These are phyloP conservation scores for Hypoxylon perforatum DNA, from an alignment of 495 filamentous ascomycete species.

Conservation along the genomic window DNA sequence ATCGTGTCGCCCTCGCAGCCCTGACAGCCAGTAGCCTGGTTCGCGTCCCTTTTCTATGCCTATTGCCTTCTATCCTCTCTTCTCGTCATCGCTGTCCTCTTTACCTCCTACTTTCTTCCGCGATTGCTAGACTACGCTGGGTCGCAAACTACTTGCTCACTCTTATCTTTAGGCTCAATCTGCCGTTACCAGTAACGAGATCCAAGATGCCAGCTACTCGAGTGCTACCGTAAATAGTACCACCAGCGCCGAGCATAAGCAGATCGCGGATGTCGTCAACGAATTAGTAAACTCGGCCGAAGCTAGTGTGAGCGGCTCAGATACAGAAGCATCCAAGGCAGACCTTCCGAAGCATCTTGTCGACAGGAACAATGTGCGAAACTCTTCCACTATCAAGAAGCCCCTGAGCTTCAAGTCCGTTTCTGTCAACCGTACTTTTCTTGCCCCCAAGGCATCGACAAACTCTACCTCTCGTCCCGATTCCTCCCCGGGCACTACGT, in stretches of 20 bases:
- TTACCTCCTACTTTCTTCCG: neutral
- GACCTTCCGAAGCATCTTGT: constrained; percentile 61
- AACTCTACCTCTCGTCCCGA: constrained; percentile 62
- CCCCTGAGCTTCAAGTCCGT: constrained; percentile 91
- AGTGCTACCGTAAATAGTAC: constrained; percentile 58
- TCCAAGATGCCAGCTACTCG: constrained; percentile 57
- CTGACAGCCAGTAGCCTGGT: neutral
- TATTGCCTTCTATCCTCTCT: neutral
- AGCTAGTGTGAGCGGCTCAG: constrained; percentile 72
- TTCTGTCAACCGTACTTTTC: constrained; percentile 90
- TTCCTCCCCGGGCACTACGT: constrained; percentile 50
- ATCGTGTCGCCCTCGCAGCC: constrained; percentile 7
- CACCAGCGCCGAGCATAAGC: constrained; percentile 61
- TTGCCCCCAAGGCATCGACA: constrained; percentile 66
- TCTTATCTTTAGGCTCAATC: constrained; percentile 38
- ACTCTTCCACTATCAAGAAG: constrained; percentile 79
- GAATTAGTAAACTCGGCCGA: constrained; percentile 64
- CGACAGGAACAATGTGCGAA: constrained; percentile 71
- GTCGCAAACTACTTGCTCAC: constrained; percentile 36
- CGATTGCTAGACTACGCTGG: constrained; percentile 11
- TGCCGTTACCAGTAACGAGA: constrained; percentile 40
- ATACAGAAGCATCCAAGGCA: constrained; percentile 70
- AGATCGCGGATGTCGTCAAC: constrained; percentile 62
- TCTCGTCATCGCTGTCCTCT: neutral
- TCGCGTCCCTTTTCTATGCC: neutral